These are phyloP conservation scores for Pyrenophora seminiperda DNA, from an alignment of 2,329 filamentous ascomycete genomes.

Conservation along the genomic window DNA sequence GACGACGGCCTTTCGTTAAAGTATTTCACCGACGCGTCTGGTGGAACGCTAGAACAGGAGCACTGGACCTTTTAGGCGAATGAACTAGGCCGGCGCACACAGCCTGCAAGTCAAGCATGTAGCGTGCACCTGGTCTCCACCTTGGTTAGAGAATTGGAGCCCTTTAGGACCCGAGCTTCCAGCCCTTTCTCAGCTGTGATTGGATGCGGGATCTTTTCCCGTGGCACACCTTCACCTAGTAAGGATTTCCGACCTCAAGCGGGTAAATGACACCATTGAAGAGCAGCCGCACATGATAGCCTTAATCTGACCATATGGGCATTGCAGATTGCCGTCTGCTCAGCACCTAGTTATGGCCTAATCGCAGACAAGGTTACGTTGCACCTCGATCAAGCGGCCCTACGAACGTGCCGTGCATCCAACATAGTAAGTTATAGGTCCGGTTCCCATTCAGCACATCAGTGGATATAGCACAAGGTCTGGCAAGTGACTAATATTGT, in stretches of 20 bases:
- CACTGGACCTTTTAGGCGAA: background rate
- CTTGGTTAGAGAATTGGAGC: constrained; percentile 1
- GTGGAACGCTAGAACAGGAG: background rate
- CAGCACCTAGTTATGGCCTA: background rate
- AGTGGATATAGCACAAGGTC: constrained; percentile 3
- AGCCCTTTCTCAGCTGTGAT: constrained; percentile 2
- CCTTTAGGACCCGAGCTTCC: constrained; percentile 1
- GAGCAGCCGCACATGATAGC: constrained; percentile 2
- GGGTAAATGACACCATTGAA: constrained; percentile 4
- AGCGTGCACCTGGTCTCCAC: background rate
- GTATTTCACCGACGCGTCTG: constrained; percentile 5
- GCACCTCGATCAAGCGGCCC: constrained; percentile 3
- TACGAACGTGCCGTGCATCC: constrained; percentile 1
- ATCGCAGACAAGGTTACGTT: constrained; percentile 3
- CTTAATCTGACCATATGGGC: constrained; percentile 1
- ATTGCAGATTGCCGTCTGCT: constrained; percentile 1
- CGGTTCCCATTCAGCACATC: constrained; percentile 5
- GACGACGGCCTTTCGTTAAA: background rate
- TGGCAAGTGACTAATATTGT: constrained; percentile 12
- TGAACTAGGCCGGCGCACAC: background rate
- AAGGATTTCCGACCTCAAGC: constrained; percentile 9
- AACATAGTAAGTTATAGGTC: constrained; percentile 9
- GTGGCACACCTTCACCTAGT: constrained; percentile 3
- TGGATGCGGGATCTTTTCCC: constrained; percentile 13
- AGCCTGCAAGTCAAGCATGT: background rate